These are phyloP conservation scores for Ascochyta rabiei DNA, from an alignment of 2,329 filamentous ascomycete genomes.

Conservation along the genomic window DNA sequence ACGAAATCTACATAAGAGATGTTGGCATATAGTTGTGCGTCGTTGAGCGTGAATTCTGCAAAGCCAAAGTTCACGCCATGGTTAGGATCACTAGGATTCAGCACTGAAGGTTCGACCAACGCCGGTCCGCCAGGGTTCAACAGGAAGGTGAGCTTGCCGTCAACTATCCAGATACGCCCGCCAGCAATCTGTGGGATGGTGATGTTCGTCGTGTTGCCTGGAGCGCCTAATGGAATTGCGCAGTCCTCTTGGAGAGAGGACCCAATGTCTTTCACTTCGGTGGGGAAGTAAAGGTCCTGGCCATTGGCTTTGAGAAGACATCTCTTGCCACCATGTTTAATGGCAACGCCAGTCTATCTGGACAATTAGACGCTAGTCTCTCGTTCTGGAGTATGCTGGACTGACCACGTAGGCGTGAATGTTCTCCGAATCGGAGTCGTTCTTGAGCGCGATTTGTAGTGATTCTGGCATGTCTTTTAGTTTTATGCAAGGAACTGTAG, in stretches of 20 bases:
- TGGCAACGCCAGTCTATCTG: slow-evolving; percentile 8
- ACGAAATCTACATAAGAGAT: slow-evolving; percentile 15
- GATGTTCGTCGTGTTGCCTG: slow-evolving; percentile 12
- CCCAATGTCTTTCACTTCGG: slow-evolving; percentile 16
- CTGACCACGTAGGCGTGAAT: slow-evolving; percentile 14
- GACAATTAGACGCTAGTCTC: too few species aligned
- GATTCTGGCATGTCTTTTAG: slow-evolving; percentile 13
- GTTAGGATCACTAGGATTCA: slow-evolving; percentile 13
- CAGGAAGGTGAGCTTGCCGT: slow-evolving; percentile 11
- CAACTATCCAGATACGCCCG: slow-evolving; percentile 10
- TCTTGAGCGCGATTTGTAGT: slow-evolving; percentile 13
- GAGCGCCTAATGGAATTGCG: slow-evolving; percentile 10
- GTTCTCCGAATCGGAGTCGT: slow-evolving; percentile 10
- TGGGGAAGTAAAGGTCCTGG: slow-evolving; percentile 11
- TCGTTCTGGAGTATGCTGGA: neutral
- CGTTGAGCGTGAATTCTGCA: slow-evolving; percentile 11
- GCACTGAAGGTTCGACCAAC: slow-evolving; percentile 10
- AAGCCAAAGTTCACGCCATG: slow-evolving; percentile 13
- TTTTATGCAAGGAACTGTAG: neutral
- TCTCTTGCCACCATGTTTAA: slow-evolving; percentile 12
- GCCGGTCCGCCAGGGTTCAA: slow-evolving; percentile 13
- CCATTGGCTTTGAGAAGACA: slow-evolving; percentile 12
- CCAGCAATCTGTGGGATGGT: slow-evolving; percentile 15
- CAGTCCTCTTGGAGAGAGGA: slow-evolving; percentile 13
- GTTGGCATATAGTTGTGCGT: slow-evolving; percentile 12